Base-by-base conservation (phyloP, 2,329 filamentous ascomycete species). In the Aspergillus unguis region DNA sequence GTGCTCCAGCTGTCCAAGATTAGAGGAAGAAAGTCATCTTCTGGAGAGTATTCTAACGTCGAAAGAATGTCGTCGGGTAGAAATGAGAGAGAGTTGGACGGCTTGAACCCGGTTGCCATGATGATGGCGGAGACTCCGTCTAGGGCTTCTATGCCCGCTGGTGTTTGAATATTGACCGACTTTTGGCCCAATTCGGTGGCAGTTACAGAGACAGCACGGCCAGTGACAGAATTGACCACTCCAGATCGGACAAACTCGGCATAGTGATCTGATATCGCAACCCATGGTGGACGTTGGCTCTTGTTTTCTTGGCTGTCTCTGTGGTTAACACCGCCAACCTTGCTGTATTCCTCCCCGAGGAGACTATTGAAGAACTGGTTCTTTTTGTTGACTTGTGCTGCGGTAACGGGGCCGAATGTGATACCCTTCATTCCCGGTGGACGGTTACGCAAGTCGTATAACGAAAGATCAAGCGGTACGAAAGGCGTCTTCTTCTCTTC, bases 41-140 rank as follows among this genome's bases (percentile, higher is more conserved):
- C 62, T 0, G 80, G 68, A 2, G 83, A 81, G 61, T 86, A 80
- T 5, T 83, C 74, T 2, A 95, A 75, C 0, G 71, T 73, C 3
- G 78, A 59, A 33, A 84, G 78, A 3, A 88, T 73, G 0, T 80
- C 69, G 0, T 73, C 46, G 0, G 85, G 79, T 0, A 95, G 76
- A 58, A 86, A 90, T 4, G 80, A 78, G 7, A 94, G 69, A 0
- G 85, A 85, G 0, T 79, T 71, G 1, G 81, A 78, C 0, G 87
- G 79, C 4, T 85, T 81, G 64, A 89, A 95, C 1, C 90, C 90
- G 0, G 88, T 92, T 0, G 88, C 88, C 17, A 90, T 77, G 1
- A 95, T 76, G 8, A 94, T 77, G 0, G 85, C 86, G 0, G 80
- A 82, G 29, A 92, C 71, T 45, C 86, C 73, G 0, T 78, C 65